Conservation (phyloP, 352 stramenopile genomes). For the Globisporangium mamillatum region DNA sequence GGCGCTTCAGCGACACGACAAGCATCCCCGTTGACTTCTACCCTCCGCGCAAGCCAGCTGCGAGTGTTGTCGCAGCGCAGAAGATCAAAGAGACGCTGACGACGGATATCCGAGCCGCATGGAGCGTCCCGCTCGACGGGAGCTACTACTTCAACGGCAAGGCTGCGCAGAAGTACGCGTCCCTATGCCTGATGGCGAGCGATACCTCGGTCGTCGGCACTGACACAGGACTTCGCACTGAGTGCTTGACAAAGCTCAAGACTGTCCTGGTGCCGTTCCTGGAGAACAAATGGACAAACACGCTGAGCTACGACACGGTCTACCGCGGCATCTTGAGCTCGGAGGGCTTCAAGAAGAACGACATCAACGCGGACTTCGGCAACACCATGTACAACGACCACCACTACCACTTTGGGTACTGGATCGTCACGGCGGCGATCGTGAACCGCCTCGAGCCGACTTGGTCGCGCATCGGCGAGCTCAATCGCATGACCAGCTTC, state of each 20-base stretch:
- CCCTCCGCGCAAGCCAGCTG: conserved; percentile 31
- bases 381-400: conserved; percentile 80
- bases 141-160: conserved; percentile 85
- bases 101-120: conserved; percentile 46
- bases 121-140: conserved; percentile 41
- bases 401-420: conserved; percentile 79
- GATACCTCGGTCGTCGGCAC: conserved; percentile 53
- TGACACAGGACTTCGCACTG: conserved; percentile 31
- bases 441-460: conserved; percentile 70
- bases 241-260: conserved; percentile 64
- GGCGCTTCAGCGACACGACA: conserved; percentile 42
- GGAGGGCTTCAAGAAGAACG: conserved; percentile 49
- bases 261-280: conserved; percentile 49
- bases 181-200: conserved; percentile 69
- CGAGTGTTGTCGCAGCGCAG: conserved; percentile 24
- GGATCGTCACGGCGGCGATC: conserved; percentile 56
- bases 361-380: conserved; percentile 72
- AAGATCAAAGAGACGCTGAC: conserved; percentile 42
- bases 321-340: conserved; percentile 64
- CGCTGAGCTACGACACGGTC: conserved; percentile 61
- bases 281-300: conserved; percentile 62
- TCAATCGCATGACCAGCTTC: conserved; percentile 49
- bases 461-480: conserved; percentile 40
- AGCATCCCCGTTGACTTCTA: conserved; percentile 50
- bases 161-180: conserved; percentile 72